Evolutionary conservation across 1,284 basidiomycete genomes (phyloP).

Genomic region (Phlebopus sp.): DNA sequence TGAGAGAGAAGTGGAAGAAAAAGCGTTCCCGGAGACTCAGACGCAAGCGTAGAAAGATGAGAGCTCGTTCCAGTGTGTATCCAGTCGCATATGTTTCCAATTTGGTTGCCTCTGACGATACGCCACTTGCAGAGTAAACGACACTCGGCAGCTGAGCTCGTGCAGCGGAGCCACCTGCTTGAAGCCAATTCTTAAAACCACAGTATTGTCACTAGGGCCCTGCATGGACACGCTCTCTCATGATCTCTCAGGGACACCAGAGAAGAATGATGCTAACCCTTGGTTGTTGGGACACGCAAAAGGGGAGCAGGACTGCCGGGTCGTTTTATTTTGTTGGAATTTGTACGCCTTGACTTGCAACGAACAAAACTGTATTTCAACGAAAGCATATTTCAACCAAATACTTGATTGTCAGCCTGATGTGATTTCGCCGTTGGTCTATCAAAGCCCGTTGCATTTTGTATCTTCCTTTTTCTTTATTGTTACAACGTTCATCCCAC

Average conservation of each 20-base stretch:
- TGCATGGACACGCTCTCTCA: conserved; percentile 26
- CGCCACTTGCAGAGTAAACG: conserved; percentile 25
- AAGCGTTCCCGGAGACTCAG: conserved; percentile 85
- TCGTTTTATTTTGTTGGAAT: conserved; percentile 15
- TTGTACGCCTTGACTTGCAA: conserved; percentile 24
- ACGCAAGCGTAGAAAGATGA: conserved; percentile 89
- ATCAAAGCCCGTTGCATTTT: too few species aligned
- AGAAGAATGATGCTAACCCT: conserved; percentile 16
- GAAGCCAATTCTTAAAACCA: conserved; percentile 13
- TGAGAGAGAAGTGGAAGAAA: conserved; percentile 94
- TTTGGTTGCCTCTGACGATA: conserved; percentile 7
- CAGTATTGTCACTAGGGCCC: conserved; percentile 12
- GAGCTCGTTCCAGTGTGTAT: conserved; percentile 81
- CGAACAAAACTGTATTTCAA: conserved; percentile 10
- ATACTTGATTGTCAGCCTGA: background rate
- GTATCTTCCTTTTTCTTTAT: too few species aligned
- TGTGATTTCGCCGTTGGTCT: too few species aligned
- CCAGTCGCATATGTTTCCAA: background rate
- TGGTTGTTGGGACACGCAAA: conserved; percentile 23
- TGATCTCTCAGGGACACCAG: conserved; percentile 19
- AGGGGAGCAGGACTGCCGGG: conserved; percentile 20
- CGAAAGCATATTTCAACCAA: background rate
- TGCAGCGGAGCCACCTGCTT: conserved; percentile 22
- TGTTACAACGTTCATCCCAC: too few species aligned
- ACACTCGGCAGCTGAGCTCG: conserved; percentile 25